phyloP scores from a whole-genome alignment of 768 basidiomycete species.

The Hygrophorus pudorinus region DNA sequence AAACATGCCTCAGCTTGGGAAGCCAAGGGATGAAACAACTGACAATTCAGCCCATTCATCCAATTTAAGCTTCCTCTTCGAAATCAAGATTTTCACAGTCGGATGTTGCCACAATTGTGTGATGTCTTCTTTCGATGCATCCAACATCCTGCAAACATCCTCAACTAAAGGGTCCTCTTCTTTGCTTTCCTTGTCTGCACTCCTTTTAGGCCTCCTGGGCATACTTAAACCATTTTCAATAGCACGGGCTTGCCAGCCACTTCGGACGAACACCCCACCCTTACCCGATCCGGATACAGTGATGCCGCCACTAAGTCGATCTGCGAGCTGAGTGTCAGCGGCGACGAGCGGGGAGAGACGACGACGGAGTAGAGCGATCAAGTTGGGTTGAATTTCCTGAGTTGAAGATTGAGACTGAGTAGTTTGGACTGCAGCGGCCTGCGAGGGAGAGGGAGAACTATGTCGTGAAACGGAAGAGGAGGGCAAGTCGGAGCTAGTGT shows the following conservation, averaged over 20 bases:
- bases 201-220: constrained; percentile 22
- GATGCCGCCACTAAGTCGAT: constrained; percentile 66
- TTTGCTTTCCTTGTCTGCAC: constrained; percentile 20
- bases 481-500: constrained; percentile 1
- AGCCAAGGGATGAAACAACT: constrained; percentile 21
- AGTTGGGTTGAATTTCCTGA: constrained; percentile 18
- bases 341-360: constrained; percentile 52
- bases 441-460: constrained; percentile 10
- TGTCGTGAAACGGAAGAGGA: constrained; percentile 31
- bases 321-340: constrained; percentile 53
- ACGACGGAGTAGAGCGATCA: constrained; percentile 45
- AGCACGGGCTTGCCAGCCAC: constrained; percentile 71
- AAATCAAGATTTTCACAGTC: constrained; percentile 57
- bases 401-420: constrained; percentile 19
- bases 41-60: constrained; percentile 89
- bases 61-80: constrained; percentile 59
- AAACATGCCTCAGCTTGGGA: constrained; percentile 7
- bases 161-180: constrained; percentile 47
- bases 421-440: no score
- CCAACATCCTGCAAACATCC: constrained; percentile 51
- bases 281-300: constrained; percentile 68
- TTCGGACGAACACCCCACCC: constrained; percentile 66
- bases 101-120: constrained; percentile 65
- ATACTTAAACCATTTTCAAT: constrained; percentile 36
- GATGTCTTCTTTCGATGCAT: constrained; percentile 53